Base-by-base conservation (phyloP, 768 basidiomycete genomes). In the Suillus paluster region DNA sequence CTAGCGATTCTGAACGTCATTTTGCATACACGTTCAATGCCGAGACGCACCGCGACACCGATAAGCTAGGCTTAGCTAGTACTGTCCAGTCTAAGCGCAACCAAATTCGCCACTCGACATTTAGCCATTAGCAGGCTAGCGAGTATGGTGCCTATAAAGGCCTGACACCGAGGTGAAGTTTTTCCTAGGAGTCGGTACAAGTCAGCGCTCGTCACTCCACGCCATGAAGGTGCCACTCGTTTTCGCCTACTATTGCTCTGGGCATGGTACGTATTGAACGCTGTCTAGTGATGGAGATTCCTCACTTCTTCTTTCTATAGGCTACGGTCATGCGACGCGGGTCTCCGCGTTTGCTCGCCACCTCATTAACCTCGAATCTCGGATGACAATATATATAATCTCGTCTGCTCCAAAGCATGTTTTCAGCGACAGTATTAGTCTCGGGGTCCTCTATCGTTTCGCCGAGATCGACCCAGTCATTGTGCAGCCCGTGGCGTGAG, bases 301-400 rank as follows among this genome's bases (percentile, higher is more conserved):
- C 42, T 39, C 21, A 41, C 42, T n/a, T 25, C 38, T 38, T 33
- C 15, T 17, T 38, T 19, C 54, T 25, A n/a, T 65, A 90, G 88
- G 89, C n/a, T 92, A 89, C 60, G 89, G 91, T n/a, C 91, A 93
- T 70, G 91, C 91, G 10, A 94, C 91, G 4, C 85, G 91, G 41
- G 91, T 92, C 17, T 90, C 90, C 17, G 91, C 91, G 1, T 86
- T 92, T 64, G 80, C 88, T 4, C 74, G 79, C 50, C 84, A 87
- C 65, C 79, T 94, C 19, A 77, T 89, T 23, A 77, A 73, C 57
- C 77, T 87, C 15, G 64, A 73, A 6, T 72, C 75, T 7, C 74
- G 73, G 45, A 85, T 86, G 19, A 76, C 69, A 9, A 76, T 92
- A 11, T 77, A 86, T 71, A 88, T 94, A 59, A 82, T 88, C 33